Base-by-base conservation (phyloP, 176 grass and related monocot species). In the Aegilops longissima region DNA sequence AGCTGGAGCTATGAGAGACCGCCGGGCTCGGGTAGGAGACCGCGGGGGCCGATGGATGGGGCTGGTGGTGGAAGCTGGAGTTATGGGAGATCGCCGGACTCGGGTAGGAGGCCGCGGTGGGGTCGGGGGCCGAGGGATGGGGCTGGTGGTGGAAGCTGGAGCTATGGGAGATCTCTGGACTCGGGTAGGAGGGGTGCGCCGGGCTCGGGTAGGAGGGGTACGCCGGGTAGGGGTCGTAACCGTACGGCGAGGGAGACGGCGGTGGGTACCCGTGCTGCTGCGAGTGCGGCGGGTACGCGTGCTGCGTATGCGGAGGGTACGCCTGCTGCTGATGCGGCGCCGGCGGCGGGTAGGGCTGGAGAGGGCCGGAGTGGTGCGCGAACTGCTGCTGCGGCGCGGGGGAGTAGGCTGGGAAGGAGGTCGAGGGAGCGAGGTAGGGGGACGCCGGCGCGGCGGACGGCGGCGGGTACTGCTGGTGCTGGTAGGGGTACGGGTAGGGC, bases 21-120 rank as follows among this genome's bases (percentile, higher is more conserved):
- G 54, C 54, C 54, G 51, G 16, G 17, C 51, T 54, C 16, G 93
- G 93, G 66, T 94, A 95, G 6, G 79, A 63, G 73, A 88, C 86
- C 24, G 88, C 71, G 2, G 90, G 76, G 45, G 66, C 54, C 38
- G 85, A 13, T 4, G 14, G 6, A 62, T 36, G 34, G 35, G 34
- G 72, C 20, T 80, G 84, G 49, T 86, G 39, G 84, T 73, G 66
- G 83, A 83, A 81, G 80, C 67, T 84, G 87, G 84, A 54, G 87
- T 79, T 76, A 0, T 76, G 91, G 4, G 87, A 86, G 74, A 83
- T 20, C 54, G 54, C 54, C 18, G 51, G 16, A 7, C 51, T 54
- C 51, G 93, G 93, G 66, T 94, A 95, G 6, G 79, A 63, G 72
- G 93, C 84, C 24, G 88, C 71, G 2, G 80, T 75, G 67, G 79